Evolutionary conservation across 75 land plant species (phyloP).

Genomic region (Picea glauca): DNA sequence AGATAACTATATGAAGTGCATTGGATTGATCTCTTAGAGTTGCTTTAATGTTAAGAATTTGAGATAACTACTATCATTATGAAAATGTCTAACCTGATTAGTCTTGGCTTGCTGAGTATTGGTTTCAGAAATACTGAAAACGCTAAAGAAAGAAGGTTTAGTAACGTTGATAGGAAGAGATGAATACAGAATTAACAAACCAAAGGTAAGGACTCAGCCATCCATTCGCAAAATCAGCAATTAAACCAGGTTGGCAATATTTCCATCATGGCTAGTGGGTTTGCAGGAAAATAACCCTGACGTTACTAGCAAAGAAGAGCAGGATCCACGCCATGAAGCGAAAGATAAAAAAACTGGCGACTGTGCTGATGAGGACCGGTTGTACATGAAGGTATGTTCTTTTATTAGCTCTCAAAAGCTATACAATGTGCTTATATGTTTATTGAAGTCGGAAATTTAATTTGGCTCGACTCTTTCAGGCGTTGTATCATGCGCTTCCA

Average conservation of each 20-base stretch:
- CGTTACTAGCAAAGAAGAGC: slow-evolving; percentile 52
- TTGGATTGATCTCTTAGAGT: too few relatives aligned
- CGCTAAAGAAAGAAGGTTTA: too few relatives aligned
- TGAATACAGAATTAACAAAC: slow-evolving; percentile 38
- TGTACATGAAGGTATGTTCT: slow-evolving; percentile 64
- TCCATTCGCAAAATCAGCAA: too few relatives aligned
- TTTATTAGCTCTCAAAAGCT: neutral
- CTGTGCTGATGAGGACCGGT: slow-evolving; percentile 15
- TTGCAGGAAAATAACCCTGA: slow-evolving; percentile 23
- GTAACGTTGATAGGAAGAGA: slow-evolving; percentile 36
- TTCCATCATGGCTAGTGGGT: neutral
- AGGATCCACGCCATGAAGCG: slow-evolving; percentile 6
- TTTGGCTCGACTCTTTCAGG: slow-evolving; percentile 26
- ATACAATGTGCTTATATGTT: neutral
- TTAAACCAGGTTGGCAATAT: neutral
- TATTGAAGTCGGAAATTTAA: neutral
- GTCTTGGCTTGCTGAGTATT: too few relatives aligned
- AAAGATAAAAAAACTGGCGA: slow-evolving; percentile 7
- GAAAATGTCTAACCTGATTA: too few relatives aligned
- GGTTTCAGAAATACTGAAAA: too few relatives aligned
- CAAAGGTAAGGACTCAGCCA: slow-evolving; percentile 23
- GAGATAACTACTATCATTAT: too few relatives aligned
- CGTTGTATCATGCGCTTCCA: slow-evolving; percentile 68
- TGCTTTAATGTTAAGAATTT: too few relatives aligned
- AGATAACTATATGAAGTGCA: too few relatives aligned